Conservation (phyloP, 495 filamentous ascomycete species). For the Trichoderma parareesei region DNA sequence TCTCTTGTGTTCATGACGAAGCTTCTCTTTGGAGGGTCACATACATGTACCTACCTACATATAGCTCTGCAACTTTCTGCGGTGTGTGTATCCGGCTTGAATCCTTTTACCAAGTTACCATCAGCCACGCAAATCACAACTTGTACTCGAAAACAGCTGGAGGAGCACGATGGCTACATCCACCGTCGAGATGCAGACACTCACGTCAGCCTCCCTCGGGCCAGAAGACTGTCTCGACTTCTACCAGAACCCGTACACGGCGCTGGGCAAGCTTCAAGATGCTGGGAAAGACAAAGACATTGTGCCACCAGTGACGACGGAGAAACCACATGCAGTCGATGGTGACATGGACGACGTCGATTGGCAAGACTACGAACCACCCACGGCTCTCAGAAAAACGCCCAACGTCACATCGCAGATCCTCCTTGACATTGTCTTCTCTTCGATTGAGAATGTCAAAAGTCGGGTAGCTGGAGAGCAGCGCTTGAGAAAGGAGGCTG, state of each 20-base stretch:
- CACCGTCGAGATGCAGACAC: background rate
- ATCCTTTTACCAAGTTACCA: too few species aligned
- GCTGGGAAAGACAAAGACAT: background rate
- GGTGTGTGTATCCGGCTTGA: too few species aligned
- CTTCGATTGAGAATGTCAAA: conserved; percentile 27
- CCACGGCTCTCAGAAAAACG: conserved; percentile 20
- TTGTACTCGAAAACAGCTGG: background rate
- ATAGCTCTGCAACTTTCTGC: too few species aligned
- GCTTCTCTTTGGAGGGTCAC: too few species aligned
- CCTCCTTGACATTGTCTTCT: conserved; percentile 21
- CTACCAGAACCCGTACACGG: conserved; percentile 6
- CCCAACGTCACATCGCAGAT: conserved; percentile 21
- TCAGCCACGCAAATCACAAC: background rate
- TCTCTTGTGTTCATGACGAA: too few species aligned
- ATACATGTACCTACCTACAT: too few species aligned
- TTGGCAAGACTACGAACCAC: conserved; percentile 29
- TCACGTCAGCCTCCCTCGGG: background rate
- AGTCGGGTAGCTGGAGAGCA: conserved; percentile 20
- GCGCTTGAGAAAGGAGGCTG: conserved; percentile 13
- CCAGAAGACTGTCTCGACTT: conserved; percentile 5
- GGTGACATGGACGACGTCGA: conserved; percentile 17
- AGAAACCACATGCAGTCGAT: too few species aligned
- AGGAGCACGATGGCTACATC: background rate
- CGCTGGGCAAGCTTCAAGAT: background rate
- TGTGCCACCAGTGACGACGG: background rate